Conservation (phyloP, 768 basidiomycete genomes). For the Boletus sp. region DNA sequence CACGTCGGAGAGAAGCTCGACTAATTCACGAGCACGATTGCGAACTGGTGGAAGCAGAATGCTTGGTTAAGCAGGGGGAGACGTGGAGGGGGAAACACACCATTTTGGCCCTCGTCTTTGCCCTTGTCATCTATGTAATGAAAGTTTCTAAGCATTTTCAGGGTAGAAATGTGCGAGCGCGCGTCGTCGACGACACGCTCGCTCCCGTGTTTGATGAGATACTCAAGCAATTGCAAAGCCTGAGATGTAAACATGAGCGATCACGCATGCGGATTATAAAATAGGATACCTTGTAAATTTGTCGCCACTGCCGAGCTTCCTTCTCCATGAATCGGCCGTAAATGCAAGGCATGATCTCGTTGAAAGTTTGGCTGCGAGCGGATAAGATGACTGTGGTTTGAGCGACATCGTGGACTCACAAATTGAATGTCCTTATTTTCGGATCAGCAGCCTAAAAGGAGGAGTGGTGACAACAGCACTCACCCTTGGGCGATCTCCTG, state of each 20-base stretch:
- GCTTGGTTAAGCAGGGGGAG: not conserved
- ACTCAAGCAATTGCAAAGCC: constrained; percentile 92
- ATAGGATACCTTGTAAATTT: constrained; percentile 88
- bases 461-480: constrained; percentile 27
- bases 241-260: constrained; percentile 28
- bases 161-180: constrained; percentile 86
- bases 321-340: constrained; percentile 97
- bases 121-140: constrained; percentile 99
- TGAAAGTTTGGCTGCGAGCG: constrained; percentile 82
- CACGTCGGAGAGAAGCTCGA: constrained; percentile 87
- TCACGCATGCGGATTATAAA: not conserved
- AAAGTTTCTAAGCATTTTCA: constrained; percentile 97
- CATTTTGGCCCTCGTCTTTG: constrained; percentile 97
- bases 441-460: constrained; percentile 13
- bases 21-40: constrained; percentile 88
- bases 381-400: constrained; percentile 6
- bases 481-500: constrained; percentile 97
- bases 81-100: constrained; percentile 40
- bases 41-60: constrained; percentile 59
- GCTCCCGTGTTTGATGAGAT: constrained; percentile 93
- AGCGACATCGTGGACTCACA: constrained; percentile 53
- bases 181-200: constrained; percentile 98
- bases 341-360: constrained; percentile 98
- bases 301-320: constrained; percentile 96
- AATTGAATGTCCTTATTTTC: constrained; percentile 86